These are phyloP conservation scores for Suhomyces terraborum DNA, from an alignment of 1,139 yeast genomes.

Conservation along the genomic window DNA sequence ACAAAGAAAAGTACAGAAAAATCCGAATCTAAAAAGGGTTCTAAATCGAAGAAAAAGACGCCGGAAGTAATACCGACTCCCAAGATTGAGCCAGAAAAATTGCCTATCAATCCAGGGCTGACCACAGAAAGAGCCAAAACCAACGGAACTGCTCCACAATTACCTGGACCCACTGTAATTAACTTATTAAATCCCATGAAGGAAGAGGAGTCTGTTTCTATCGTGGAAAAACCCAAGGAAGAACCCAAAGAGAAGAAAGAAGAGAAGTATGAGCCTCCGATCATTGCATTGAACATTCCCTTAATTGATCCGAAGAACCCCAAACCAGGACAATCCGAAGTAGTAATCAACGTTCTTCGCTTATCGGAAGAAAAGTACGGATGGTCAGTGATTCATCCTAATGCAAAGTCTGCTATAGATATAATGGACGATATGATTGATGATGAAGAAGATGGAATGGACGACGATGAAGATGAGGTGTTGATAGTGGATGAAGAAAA, in stretches of 20 bases:
- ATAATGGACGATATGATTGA: constrained; percentile 63
- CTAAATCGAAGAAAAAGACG: constrained; percentile 15
- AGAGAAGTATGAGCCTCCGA: constrained; percentile 34
- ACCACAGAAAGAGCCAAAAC: constrained; percentile 22
- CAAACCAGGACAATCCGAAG: constrained; percentile 67
- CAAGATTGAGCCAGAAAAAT: constrained; percentile 22
- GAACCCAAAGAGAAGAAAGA: constrained; percentile 21
- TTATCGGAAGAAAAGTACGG: constrained; percentile 88
- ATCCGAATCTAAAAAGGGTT: constrained; percentile 14
- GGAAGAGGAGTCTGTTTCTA: constrained; percentile 12
- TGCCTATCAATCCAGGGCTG: constrained; percentile 22
- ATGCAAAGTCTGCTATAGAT: constrained; percentile 61
- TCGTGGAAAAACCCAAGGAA: constrained; percentile 15
- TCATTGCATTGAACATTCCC: constrained; percentile 63
- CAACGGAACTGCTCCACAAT: constrained; percentile 9
- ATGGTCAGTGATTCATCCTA: constrained; percentile 71
- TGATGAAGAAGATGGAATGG: constrained; percentile 60
- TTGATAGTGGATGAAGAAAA: constrained; percentile 31
- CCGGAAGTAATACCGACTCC: constrained; percentile 16
- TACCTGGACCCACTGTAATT: constrained; percentile 25
- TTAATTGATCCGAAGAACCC: constrained; percentile 51
- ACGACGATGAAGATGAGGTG: constrained; percentile 58
- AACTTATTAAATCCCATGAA: constrained; percentile 18
- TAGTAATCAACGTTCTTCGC: constrained; percentile 74
- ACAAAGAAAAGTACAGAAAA: constrained; percentile 12